phyloP scores from a whole-genome alignment of 2,329 filamentous ascomycete species.

The Phyllosticta ampelicida region DNA sequence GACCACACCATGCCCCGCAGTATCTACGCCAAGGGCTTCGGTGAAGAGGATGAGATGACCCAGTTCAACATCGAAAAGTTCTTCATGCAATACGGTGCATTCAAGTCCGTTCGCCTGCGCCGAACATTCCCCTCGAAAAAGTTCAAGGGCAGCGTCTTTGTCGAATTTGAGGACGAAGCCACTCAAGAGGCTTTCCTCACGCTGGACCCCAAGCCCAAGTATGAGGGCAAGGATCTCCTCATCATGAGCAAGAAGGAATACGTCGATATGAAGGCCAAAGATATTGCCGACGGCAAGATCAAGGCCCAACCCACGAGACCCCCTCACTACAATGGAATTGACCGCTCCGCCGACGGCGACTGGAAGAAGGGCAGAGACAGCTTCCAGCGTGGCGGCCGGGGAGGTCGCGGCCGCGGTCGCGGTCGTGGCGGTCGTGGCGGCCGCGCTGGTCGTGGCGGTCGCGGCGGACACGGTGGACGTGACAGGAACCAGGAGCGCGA shows the following conservation, averaged over 20 bases:
- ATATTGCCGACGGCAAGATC: slow-evolving; percentile 33
- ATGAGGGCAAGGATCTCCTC: slow-evolving; percentile 66
- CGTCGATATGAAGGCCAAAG: slow-evolving; percentile 42
- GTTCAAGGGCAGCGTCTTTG: slow-evolving; percentile 96
- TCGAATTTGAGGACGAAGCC: slow-evolving; percentile 78
- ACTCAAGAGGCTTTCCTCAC: slow-evolving; percentile 69
- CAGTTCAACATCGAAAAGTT: slow-evolving; percentile 93
- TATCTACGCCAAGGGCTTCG: slow-evolving; percentile 92
- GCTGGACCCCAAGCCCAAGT: slow-evolving; percentile 71
- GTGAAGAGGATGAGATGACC: slow-evolving; percentile 67
- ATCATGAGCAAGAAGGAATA: slow-evolving; percentile 87
- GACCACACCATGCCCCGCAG: slow-evolving; percentile 60
- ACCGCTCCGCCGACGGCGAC: slow-evolving; percentile 14
- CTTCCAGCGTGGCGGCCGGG: slow-evolving; percentile 10
- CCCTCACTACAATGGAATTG: slow-evolving; percentile 15
- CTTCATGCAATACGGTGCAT: slow-evolving; percentile 69
- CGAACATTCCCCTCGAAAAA: slow-evolving; percentile 54
- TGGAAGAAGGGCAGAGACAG: slow-evolving; percentile 20
- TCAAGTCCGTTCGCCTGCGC: slow-evolving; percentile 77
- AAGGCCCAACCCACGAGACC: slow-evolving; percentile 15
- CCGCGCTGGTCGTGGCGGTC: slow-evolving; percentile 11
- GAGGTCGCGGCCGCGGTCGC: slow-evolving; percentile 19
- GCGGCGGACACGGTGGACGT: slow-evolving; percentile 11
- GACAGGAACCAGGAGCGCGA: slow-evolving; percentile 11
- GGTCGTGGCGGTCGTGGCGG: slow-evolving; percentile 15